Evolutionary conservation across 2,329 filamentous ascomycete species (phyloP).

Genomic region (Talaromyces sp.): DNA sequence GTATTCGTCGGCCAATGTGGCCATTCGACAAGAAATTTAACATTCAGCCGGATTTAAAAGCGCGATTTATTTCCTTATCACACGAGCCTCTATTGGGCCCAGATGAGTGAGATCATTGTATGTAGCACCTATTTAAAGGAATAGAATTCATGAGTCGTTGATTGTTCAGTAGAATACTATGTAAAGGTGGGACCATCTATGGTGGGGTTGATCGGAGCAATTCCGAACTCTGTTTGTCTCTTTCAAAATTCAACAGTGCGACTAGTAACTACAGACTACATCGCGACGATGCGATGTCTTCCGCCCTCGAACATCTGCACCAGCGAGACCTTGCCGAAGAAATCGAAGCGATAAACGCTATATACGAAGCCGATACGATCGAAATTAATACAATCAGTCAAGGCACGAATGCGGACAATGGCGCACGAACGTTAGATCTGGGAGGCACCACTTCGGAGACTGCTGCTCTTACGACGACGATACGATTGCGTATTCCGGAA

Average conservation of each 20-base stretch:
- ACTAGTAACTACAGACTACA: not conserved
- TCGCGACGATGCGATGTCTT: conserved; percentile 22
- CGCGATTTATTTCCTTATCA: conserved; percentile 39
- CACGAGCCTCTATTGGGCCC: conserved; percentile 17
- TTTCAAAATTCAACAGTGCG: not conserved
- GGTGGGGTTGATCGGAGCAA: conserved; percentile 17
- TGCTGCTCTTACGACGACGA: conserved; percentile 34
- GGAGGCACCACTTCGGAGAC: conserved; percentile 24
- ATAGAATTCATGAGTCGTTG: not conserved
- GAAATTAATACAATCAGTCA: conserved; percentile 36
- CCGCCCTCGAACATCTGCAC: conserved; percentile 28
- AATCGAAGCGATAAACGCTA: conserved; percentile 50
- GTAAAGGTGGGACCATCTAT: not conserved
- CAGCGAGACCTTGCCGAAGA: conserved; percentile 47
- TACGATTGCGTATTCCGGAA: conserved; percentile 67
- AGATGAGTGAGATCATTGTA: conserved; percentile 13
- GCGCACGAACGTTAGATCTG: conserved; percentile 30
- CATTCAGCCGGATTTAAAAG: conserved; percentile 36
- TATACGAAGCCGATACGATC: conserved; percentile 66
- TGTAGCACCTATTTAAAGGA: not conserved
- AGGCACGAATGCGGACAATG: conserved; percentile 22
- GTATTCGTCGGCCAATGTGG: conserved; percentile 53
- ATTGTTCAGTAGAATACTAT: not conserved
- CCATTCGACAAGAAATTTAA: conserved; percentile 44
- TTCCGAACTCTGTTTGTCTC: conserved; percentile 2